A percentile compares a stretch with the other conserved stretches of the same genome.
Evolutionary conservation across 1,284 basidiomycete species (phyloP).

Genomic region (Papiliotrema fonsecae): DNA sequence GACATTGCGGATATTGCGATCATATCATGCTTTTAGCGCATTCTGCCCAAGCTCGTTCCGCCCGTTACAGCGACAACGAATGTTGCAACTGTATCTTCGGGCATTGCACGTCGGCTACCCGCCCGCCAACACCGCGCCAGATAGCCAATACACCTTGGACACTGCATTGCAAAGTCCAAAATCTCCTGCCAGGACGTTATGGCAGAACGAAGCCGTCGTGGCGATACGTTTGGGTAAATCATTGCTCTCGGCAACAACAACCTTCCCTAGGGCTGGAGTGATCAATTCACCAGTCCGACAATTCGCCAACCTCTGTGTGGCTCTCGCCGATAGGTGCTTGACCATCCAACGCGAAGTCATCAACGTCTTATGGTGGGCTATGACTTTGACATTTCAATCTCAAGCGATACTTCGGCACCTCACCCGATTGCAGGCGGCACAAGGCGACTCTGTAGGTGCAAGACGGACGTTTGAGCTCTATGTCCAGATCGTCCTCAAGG

Average conservation of each 20-base stretch:
- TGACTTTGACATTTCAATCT: conserved; percentile 84
- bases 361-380: conserved; percentile 84
- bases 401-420: conserved; percentile 77
- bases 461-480: conserved; percentile 74
- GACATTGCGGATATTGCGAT: conserved; percentile 58
- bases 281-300: conserved; percentile 74
- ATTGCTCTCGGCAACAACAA: conserved; percentile 62
- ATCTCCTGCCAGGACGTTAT: conserved; percentile 51
- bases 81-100: conserved; percentile 66
- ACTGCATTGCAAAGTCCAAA: conserved; percentile 14
- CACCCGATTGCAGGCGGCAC: conserved; percentile 62
- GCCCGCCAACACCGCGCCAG: conserved; percentile 20
- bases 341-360: conserved; percentile 17
- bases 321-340: conserved; percentile 54
- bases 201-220: conserved; percentile 62
- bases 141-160: conserved; percentile 19
- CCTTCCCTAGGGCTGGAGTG: conserved; percentile 79
- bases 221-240: conserved; percentile 65
- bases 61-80: conserved; percentile 63
- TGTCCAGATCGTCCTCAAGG: conserved; percentile 74
- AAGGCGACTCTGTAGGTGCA: conserved; percentile 63
- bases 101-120: conserved; percentile 57
- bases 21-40: conserved; percentile 58
- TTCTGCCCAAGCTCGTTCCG: conserved; percentile 73
- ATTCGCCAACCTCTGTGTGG: conserved; percentile 75